Evolutionary conservation across 148 eudicot species (phyloP).

Genomic region (Heliamphora exappendiculata): DNA sequence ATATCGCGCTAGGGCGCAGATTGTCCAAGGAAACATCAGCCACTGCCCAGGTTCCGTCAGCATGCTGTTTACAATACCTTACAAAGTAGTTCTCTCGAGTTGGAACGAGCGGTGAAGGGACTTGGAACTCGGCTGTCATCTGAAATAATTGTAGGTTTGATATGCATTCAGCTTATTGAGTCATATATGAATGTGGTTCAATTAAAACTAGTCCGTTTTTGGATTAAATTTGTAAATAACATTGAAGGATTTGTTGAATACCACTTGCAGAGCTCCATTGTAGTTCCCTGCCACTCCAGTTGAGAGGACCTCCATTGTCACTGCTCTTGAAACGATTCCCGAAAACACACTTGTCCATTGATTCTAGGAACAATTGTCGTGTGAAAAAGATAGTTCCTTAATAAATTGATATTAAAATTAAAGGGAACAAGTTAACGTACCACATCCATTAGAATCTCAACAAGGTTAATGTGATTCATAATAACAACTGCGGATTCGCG

Average conservation of each 20-base stretch:
- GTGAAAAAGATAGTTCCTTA: not conserved
- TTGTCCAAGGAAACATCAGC: slow-evolving; percentile 73
- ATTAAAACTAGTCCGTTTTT: not conserved
- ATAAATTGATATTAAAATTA: not conserved
- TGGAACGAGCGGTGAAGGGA: slow-evolving; percentile 72
- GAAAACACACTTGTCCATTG: slow-evolving; percentile 67
- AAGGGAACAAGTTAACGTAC: slow-evolving; percentile 26
- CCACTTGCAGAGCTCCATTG: slow-evolving; percentile 83
- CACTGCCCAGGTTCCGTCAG: slow-evolving; percentile 63
- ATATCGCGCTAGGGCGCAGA: slow-evolving; percentile 40
- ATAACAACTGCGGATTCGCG: slow-evolving; percentile 81
- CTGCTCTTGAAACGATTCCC: slow-evolving; percentile 62
- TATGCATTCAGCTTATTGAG: too few species aligned
- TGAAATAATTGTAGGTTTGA: slow-evolving; percentile 6
- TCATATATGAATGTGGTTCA: too few species aligned
- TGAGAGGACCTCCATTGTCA: slow-evolving; percentile 68
- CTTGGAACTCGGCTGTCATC: slow-evolving; percentile 83
- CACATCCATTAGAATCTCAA: slow-evolving; percentile 92
- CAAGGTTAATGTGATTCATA: slow-evolving; percentile 85
- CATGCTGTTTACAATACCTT: slow-evolving; percentile 66
- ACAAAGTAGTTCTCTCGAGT: slow-evolving; percentile 67
- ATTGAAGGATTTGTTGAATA: slow-evolving; percentile 10
- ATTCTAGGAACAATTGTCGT: slow-evolving; percentile 28
- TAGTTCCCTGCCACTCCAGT: slow-evolving; percentile 79
- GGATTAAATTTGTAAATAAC: not conserved